These are phyloP conservation scores for Bolboschoenus planiculmis DNA, from an alignment of 176 grass and related monocot species.

Conservation along the genomic window DNA sequence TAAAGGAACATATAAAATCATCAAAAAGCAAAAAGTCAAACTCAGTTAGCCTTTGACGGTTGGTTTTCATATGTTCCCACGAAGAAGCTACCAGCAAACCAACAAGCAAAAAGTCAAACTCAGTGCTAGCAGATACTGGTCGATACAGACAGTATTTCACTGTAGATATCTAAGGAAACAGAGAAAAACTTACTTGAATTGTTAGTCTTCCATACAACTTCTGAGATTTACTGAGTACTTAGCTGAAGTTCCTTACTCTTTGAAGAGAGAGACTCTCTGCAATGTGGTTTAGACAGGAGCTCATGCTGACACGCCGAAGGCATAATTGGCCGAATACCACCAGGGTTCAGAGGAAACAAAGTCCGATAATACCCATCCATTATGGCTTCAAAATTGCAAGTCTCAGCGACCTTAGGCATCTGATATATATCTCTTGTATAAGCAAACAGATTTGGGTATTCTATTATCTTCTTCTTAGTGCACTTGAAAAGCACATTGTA, in stretches of 20 bases:
- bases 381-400: constrained; percentile 76
- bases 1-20: neutral
- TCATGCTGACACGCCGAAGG: constrained; percentile 45
- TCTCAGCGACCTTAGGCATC: constrained; percentile 61
- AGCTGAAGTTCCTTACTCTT: constrained; percentile 19
- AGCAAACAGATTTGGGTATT: constrained; percentile 73
- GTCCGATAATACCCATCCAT: constrained; percentile 73
- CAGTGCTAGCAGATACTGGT: neutral
- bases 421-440: constrained; percentile 89
- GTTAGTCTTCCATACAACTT: neutral
- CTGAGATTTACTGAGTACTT: constrained; percentile 7
- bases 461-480: constrained; percentile 66
- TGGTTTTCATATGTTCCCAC: neutral
- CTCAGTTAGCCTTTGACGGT: too few relatives aligned
- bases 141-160: neutral
- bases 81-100: neutral
- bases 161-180: neutral
- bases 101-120: neutral
- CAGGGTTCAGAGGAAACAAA: constrained; percentile 79
- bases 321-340: constrained; percentile 53
- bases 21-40: neutral
- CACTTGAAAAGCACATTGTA: constrained; percentile 90
- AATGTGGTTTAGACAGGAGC: constrained; percentile 47
- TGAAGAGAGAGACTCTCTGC: constrained; percentile 47
- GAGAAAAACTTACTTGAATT: neutral